Evolutionary conservation across 305 asterid genomes (phyloP).

Genomic region (Fraxinus ornus): DNA sequence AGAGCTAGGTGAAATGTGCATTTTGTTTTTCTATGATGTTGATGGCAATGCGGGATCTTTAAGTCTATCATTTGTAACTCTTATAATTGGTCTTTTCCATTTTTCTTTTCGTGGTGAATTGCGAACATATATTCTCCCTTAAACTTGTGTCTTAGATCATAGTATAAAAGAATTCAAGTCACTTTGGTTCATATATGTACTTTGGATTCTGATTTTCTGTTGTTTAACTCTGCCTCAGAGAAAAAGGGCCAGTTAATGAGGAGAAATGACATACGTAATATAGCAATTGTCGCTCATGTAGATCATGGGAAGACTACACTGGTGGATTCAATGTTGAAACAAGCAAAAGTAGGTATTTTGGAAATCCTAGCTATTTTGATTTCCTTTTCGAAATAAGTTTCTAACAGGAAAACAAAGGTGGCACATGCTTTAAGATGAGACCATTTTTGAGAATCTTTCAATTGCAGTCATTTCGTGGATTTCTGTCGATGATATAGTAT

Average conservation of each 20-base stretch:
- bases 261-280: conserved; percentile 79
- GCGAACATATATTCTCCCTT: neutral
- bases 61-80: neutral
- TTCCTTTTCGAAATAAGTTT: conserved; percentile 11
- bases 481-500: neutral
- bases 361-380: conserved; percentile 12
- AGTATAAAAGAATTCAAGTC: neutral
- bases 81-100: neutral
- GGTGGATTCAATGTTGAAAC: conserved; percentile 94
- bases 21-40: neutral
- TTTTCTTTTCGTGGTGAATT: neutral
- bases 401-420: neutral
- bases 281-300: conserved; percentile 96
- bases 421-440: neutral
- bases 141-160: neutral
- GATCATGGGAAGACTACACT: conserved; percentile 98
- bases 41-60: neutral
- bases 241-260: conserved; percentile 59
- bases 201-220: conserved; percentile 20
- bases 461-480: neutral
- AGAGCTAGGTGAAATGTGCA: neutral
- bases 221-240: conserved; percentile 43
- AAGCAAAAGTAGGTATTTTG: conserved; percentile 70
- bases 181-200: neutral
- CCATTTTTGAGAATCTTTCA: neutral